Percentiles rank a stretch among this genome's conserved stretches.
These are phyloP conservation scores for Trapa incisa DNA, from an alignment of 345 rosid genomes.

Conservation along the genomic window DNA sequence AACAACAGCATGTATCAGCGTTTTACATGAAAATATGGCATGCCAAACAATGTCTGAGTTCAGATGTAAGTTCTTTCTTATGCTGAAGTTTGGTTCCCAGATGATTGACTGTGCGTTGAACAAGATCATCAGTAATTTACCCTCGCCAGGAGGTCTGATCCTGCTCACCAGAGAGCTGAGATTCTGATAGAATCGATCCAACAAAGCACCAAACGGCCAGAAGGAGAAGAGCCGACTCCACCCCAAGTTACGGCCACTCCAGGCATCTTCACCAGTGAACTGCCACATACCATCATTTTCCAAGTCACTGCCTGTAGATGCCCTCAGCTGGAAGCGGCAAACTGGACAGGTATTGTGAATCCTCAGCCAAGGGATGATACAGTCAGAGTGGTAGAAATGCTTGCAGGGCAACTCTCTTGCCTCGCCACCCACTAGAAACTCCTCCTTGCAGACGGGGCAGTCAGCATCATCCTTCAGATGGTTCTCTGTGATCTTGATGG, in stretches of 20 bases:
- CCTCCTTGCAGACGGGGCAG: constrained; percentile 77
- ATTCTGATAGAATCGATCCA: constrained; percentile 19
- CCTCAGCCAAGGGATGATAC: constrained; percentile 65
- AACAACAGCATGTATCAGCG: not conserved
- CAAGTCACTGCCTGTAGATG: not conserved
- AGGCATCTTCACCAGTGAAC: constrained; percentile 16
- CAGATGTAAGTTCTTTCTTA: not conserved
- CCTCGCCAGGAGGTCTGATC: constrained; percentile 6
- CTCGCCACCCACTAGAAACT: constrained; percentile 39
- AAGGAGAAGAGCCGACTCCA: constrained; percentile 16
- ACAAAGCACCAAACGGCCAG: constrained; percentile 26
- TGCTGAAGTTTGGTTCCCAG: not conserved
- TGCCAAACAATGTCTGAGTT: no score
- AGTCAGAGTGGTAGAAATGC: constrained; percentile 58
- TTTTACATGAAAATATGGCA: not conserved
- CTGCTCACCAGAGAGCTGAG: constrained; percentile 12
- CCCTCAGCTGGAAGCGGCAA: constrained; percentile 38
- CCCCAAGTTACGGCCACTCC: constrained; percentile 14
- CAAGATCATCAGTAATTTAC: constrained; percentile 12
- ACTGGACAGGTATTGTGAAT: constrained; percentile 65
- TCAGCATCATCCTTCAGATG: constrained; percentile 21
- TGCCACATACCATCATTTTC: constrained; percentile 2
- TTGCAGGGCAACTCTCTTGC: constrained; percentile 49
- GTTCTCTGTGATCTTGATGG: constrained; percentile 18
- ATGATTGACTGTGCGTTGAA: not conserved